A percentile compares a stretch with the other conserved stretches of the same genome.
phyloP scores from a whole-genome alignment of 2,329 filamentous ascomycete species.

The Colletotrichum echinochloae region DNA sequence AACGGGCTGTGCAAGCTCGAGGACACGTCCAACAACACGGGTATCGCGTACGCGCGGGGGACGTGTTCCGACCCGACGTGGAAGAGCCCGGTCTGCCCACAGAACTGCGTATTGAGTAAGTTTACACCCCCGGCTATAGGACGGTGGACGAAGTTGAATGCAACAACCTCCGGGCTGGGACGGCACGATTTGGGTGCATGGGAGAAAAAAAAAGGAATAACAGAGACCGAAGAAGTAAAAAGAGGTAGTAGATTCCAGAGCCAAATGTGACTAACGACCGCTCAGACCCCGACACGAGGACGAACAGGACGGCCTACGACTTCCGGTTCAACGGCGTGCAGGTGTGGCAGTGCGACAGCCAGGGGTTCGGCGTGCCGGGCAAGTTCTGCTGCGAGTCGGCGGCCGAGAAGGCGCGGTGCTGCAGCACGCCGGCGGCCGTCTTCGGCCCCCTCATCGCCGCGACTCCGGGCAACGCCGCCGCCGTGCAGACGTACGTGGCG shows the following conservation, averaged over 20 bases:
- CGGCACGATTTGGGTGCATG: no score
- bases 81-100: constrained; percentile 37
- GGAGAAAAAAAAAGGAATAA: no score
- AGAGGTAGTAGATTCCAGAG: no score
- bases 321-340: constrained; percentile 38
- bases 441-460: constrained; percentile 35
- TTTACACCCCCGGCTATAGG: not conserved
- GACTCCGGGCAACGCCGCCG: constrained; percentile 30
- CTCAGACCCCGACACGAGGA: constrained; percentile 33
- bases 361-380: constrained; percentile 27
- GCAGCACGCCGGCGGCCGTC: constrained; percentile 26
- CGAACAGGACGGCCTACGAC: constrained; percentile 26
- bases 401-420: constrained; percentile 37
- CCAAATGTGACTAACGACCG: not conserved
- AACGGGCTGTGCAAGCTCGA: constrained; percentile 38
- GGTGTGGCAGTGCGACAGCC: constrained; percentile 35
- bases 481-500: constrained; percentile 30
- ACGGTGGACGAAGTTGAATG: no score
- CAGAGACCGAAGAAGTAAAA: not conserved
- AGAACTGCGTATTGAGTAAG: constrained; percentile 33
- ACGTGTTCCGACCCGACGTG: constrained; percentile 37
- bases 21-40: constrained; percentile 29
- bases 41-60: constrained; percentile 34
- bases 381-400: constrained; percentile 39
- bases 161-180: no score